Base-by-base conservation (phyloP, 495 filamentous ascomycete genomes). In the Penicillium cosmopolitanum region DNA sequence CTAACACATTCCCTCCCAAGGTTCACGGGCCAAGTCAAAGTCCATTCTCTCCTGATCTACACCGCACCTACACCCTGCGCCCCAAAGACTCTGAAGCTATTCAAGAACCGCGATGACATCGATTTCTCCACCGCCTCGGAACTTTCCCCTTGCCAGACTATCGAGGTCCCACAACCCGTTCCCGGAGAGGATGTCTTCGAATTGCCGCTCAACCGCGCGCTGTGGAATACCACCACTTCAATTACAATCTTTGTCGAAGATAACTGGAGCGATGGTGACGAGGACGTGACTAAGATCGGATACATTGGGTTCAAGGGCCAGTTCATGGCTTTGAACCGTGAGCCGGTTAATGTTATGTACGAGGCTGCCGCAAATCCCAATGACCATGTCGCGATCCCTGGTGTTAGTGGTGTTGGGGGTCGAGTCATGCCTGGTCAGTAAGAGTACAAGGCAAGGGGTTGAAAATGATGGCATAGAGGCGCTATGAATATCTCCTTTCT, bases 271-370 rank as follows among this genome's bases (percentile, higher is more conserved):
- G 80, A 83, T 51, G 84, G 80, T 0, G 88, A 89, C 15, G 89
- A 91, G 56, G 90, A 96, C 55, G 84, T 89, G 53, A 94, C 91
- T 19, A 80, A 87, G 36, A 72, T 98, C 2, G 85, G 80, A 47
- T 98, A 96, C 73, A 60, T 98, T 55, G 95, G 91, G 0, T 97
- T 98, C 78, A 92, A 90, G 73, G 95, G 95, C 33, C 89, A 96
- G 66, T 97, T 91, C 77, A 91, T 92, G 85, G 85, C 86, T 66
- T 71, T 96, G 65, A 92, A 87, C 18, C 82, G 89, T 46, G 93
- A 96, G 68, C 92, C 95, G 13, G 76, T 89, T 5, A 90, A 88
- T 58, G 89, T 97, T 62, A 62, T 96, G 50, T 98, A 98, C 72
- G 95, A 98, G 82, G 89, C 91, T 18, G 93, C 95, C 15, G 88